These are phyloP conservation scores for Chaetoceros tenuissimus DNA, from an alignment of 108 stramenopile species.

Conservation along the genomic window DNA sequence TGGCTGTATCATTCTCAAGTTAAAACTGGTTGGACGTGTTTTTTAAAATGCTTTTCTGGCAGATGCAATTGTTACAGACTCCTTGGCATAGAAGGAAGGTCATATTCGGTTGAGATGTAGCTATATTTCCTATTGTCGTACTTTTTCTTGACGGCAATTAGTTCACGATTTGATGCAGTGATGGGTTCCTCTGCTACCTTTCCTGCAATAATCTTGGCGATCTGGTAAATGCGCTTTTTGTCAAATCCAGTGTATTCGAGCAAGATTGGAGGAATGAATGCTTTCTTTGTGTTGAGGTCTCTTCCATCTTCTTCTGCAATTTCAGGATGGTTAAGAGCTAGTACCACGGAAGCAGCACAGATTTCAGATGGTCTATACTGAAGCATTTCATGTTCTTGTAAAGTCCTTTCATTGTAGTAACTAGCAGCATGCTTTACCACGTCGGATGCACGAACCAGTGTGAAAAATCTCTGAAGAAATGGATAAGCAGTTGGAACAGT, in stretches of 20 bases:
- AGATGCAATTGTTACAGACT: too few species aligned
- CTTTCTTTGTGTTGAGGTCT: background rate
- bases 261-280: constrained; percentile 25
- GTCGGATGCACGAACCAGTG: constrained; percentile 41
- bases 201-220: constrained; percentile 23
- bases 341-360: constrained; percentile 78
- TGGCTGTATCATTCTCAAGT: too few species aligned
- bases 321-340: constrained; percentile 61
- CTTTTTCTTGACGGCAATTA: constrained; percentile 61
- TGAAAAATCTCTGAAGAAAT: constrained; percentile 87
- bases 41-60: too few species aligned
- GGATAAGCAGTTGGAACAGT: constrained; percentile 90
- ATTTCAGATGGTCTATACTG: constrained; percentile 78
- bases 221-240: constrained; percentile 13
- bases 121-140: constrained; percentile 41
- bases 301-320: constrained; percentile 2
- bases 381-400: constrained; percentile 91
- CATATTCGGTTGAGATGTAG: constrained; percentile 28
- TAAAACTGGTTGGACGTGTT: too few species aligned
- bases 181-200: constrained; percentile 43
- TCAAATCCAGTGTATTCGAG: constrained; percentile 59
- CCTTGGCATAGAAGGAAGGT: constrained; percentile 16
- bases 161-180: constrained; percentile 37
- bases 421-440: constrained; percentile 45
- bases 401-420: constrained; percentile 91